A percentile compares a stretch with the other conserved stretches of the same genome.
Conservation (phyloP, 2,329 filamentous ascomycete genomes). For the Aquanectria penicillioides region DNA sequence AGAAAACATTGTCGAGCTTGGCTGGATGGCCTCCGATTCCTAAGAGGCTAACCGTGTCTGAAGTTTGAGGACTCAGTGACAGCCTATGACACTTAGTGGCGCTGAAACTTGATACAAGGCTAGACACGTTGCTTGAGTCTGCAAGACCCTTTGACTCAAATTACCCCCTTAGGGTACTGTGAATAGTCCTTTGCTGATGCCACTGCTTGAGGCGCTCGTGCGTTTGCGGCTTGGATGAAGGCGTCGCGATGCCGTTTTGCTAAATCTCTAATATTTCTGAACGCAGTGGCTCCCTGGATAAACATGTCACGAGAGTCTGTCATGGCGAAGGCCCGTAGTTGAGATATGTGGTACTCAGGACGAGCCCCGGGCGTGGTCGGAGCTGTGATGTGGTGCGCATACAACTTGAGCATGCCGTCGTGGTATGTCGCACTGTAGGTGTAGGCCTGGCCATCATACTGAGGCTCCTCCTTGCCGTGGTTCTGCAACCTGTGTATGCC, state of each 20-base stretch:
- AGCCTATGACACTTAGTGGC: too few species aligned
- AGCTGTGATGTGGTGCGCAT: slow-evolving; percentile 48
- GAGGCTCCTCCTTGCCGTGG: slow-evolving; percentile 42
- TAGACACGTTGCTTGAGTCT: too few species aligned
- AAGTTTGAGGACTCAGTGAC: too few species aligned
- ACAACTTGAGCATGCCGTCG: slow-evolving; percentile 48
- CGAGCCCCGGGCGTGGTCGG: slow-evolving; percentile 42
- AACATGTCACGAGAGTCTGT: slow-evolving; percentile 44
- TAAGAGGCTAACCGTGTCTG: too few species aligned
- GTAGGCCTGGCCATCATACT: slow-evolving; percentile 52
- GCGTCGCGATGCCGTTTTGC: slow-evolving; percentile 48
- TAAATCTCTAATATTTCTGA: slow-evolving; percentile 51
- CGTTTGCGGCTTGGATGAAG: slow-evolving; percentile 47
- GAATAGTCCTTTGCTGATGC: too few species aligned
- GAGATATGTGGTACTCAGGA: slow-evolving; percentile 55
- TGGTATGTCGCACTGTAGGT: slow-evolving; percentile 52
- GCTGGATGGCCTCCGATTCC: too few species aligned
- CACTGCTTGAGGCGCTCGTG: slow-evolving; percentile 6
- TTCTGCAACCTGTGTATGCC: slow-evolving; percentile 51
- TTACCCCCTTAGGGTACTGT: too few species aligned
- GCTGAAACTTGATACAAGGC: too few species aligned
- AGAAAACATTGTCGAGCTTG: too few species aligned
- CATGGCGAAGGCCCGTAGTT: slow-evolving; percentile 43
- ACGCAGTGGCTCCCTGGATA: slow-evolving; percentile 47
- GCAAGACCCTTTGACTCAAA: too few species aligned